Percentiles rank a stretch among this genome's conserved stretches.
These are phyloP conservation scores for Coniophora puteana DNA, from an alignment of 1,284 basidiomycete species.

Conservation along the genomic window DNA sequence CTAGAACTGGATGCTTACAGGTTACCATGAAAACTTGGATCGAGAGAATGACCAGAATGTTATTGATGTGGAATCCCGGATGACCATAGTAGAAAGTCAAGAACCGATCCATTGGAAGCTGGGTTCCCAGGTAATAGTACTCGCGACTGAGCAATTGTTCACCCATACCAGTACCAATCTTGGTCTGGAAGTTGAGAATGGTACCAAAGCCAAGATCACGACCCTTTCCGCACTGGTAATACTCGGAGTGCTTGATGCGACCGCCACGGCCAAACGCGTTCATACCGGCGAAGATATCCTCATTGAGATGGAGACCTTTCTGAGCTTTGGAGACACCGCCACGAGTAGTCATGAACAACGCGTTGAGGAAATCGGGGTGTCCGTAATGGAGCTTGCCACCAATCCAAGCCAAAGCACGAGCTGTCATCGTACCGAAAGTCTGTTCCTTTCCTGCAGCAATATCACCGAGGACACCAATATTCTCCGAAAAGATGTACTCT, in stretches of 20 bases:
- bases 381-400: constrained; percentile 99
- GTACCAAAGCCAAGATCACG: constrained; percentile 99
- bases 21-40: constrained; percentile 95
- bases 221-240: constrained; percentile 99
- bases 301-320: constrained; percentile 97
- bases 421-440: constrained; percentile 98
- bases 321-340: constrained; percentile 99
- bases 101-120: constrained; percentile 97
- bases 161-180: constrained; percentile 99
- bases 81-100: constrained; percentile 99
- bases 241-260: constrained; percentile 99
- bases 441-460: constrained; percentile 99
- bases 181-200: constrained; percentile 99
- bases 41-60: constrained; percentile 96
- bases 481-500: constrained; percentile 99
- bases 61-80: constrained; percentile 99
- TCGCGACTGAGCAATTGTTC: constrained; percentile 99
- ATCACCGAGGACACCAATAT: constrained; percentile 98
- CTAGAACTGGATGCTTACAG: constrained; percentile 44
- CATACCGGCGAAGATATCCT: constrained; percentile 99
- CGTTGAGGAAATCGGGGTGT: constrained; percentile 98
- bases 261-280: constrained; percentile 98
- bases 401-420: constrained; percentile 94
- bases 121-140: constrained; percentile 99
- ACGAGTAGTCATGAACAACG: constrained; percentile 97